Base-by-base conservation (phyloP, 495 filamentous ascomycete species). In the Tricharina praecox region DNA sequence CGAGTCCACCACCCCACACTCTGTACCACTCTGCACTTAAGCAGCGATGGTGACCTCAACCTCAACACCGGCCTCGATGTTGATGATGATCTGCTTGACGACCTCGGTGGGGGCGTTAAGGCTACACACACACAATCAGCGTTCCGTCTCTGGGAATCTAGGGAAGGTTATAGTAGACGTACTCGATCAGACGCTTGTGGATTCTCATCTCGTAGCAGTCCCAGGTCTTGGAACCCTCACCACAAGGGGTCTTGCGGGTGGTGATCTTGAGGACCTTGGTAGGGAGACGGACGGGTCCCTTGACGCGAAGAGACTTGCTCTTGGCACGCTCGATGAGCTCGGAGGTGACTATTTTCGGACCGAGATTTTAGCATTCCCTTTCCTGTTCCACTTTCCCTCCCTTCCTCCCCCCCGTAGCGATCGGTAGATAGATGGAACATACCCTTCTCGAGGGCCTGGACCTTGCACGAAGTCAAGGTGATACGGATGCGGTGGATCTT, bases 31-130 rank as follows among this genome's bases (percentile, higher is more conserved):
- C n/a, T n/a, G 25, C 50, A 30, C 64, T 75, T 85, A 97, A 67
- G 90, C 88, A 66, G 90, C 90, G 72, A 97, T 97, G 62, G 90
- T 97, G 58, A 97, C 90, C 77, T 97, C 90, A 61, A 97, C 90
- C 78, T 97, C 90, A 66, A 97, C 90, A 75, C 90, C 90, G 52
- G 90, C 90, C 79, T 97, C 90, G 68, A 97, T 96, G 75, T 97
- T 97, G 74, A 96, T 86, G 68, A 97, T 97, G 76, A 97, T 96
- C 77, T 94, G 86, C 80, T 97, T 97, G 68, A 97, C 90, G 51
- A 93, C 85, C 76, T 97, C 90, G 59, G 90, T 97, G 47, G 90
- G 90, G 51, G 90, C 90, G 67, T 88, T 90, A 49, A 96, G 73
- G 71, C 85, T 88, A 56, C 35, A 51, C 50, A 55, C 23, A 56